Percentiles rank a stretch among this genome's conserved stretches.
phyloP scores from a whole-genome alignment of 129 eudicot species.

The Flaveria trinervia region DNA sequence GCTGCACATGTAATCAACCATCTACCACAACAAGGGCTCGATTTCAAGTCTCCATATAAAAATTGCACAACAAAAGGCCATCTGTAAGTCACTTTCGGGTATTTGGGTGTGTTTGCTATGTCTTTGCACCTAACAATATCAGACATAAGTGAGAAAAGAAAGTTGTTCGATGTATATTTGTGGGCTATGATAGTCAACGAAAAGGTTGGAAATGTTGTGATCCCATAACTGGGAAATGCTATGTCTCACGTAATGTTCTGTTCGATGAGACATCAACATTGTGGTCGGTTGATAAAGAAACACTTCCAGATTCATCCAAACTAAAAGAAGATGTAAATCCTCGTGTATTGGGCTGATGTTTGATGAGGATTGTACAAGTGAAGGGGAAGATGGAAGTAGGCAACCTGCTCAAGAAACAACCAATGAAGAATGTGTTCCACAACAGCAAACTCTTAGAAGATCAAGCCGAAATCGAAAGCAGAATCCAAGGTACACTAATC shows the following conservation, averaged over 20 bases:
- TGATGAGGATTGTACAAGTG: neutral
- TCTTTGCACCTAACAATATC: neutral
- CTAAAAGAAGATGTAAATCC: neutral
- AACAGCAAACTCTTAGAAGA: neutral
- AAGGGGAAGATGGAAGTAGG: no score
- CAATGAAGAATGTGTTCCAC: no score
- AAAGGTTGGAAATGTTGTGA: no score
- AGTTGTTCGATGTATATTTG: no score
- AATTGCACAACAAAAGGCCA: no score
- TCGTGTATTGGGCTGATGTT: neutral
- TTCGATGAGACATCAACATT: neutral
- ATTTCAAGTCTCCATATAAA: no score
- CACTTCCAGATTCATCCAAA: neutral
- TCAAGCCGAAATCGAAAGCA: neutral
- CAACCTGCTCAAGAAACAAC: no score
- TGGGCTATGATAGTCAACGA: no score
- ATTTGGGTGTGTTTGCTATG: neutral
- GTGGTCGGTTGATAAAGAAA: neutral
- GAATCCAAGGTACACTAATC: neutral
- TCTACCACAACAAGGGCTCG: neutral
- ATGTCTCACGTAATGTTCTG: neutral
- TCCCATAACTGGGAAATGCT: neutral
- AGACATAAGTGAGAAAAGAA: neutral
- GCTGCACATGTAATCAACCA: neutral
- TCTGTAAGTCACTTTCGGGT: neutral